A percentile compares a stretch with the other conserved stretches of the same genome.
These are phyloP conservation scores for Ogataea wickerhamii DNA, from an alignment of 805 yeast genomes.

Conservation along the genomic window DNA sequence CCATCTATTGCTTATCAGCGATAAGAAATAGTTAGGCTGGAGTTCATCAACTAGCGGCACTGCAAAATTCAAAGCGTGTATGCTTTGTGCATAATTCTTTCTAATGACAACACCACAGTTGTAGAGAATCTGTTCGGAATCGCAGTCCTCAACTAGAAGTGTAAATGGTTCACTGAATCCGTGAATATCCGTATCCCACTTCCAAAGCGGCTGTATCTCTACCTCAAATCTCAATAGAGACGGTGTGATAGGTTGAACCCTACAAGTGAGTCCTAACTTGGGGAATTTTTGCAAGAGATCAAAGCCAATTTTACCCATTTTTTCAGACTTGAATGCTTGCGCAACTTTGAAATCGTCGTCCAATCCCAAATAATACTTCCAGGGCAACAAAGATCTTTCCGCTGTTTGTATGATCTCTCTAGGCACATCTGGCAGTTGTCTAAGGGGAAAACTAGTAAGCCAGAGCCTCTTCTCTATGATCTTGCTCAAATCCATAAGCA, in stretches of 20 bases:
- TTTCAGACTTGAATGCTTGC: slow-evolving; percentile 71
- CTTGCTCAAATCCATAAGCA: slow-evolving; percentile 63
- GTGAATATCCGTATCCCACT: slow-evolving; percentile 68
- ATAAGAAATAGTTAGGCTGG: slow-evolving; percentile 69
- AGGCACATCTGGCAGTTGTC: slow-evolving; percentile 79
- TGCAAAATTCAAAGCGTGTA: slow-evolving; percentile 60
- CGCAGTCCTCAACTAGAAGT: slow-evolving; percentile 74
- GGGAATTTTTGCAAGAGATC: slow-evolving; percentile 74
- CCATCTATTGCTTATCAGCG: slow-evolving; percentile 81
- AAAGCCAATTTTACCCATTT: slow-evolving; percentile 55
- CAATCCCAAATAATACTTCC: slow-evolving; percentile 70
- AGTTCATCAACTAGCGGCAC: slow-evolving; percentile 55
- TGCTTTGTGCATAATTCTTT: slow-evolving; percentile 46
- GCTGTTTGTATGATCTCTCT: slow-evolving; percentile 63
- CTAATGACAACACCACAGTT: slow-evolving; percentile 51
- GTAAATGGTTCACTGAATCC: slow-evolving; percentile 63
- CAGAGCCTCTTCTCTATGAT: slow-evolving; percentile 81
- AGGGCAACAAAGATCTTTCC: slow-evolving; percentile 80
- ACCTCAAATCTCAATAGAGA: slow-evolving; percentile 62
- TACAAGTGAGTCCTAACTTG: slow-evolving; percentile 50
- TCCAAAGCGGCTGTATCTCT: slow-evolving; percentile 68
- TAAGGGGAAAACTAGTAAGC: slow-evolving; percentile 78
- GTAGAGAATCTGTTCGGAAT: slow-evolving; percentile 72
- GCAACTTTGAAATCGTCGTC: slow-evolving; percentile 72
- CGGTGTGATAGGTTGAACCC: slow-evolving; percentile 75